These are phyloP conservation scores for Ceratobasidium sp. DNA, from an alignment of 1,284 basidiomycete genomes.

Conservation along the genomic window DNA sequence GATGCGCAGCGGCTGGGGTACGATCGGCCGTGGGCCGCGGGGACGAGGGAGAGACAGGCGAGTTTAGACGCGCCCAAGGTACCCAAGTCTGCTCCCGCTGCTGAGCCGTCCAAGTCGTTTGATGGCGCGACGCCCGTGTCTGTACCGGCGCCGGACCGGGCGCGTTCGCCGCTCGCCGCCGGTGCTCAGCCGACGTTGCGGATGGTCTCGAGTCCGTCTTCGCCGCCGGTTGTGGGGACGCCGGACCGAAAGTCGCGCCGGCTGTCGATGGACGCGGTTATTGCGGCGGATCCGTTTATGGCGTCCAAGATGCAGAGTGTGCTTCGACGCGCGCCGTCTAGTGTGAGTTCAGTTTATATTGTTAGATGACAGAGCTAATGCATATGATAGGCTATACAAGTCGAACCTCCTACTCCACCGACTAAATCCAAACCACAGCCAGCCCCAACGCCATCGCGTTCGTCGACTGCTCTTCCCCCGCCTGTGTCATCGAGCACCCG, in stretches of 20 bases:
- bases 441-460: not conserved
- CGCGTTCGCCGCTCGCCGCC: conserved; percentile 13
- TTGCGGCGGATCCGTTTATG: conserved; percentile 34
- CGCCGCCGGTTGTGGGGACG: not conserved
- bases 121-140: not conserved
- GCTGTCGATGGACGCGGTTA: conserved; percentile 20
- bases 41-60: not conserved
- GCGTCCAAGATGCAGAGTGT: conserved; percentile 46
- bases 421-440: not conserved
- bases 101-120: too few species aligned
- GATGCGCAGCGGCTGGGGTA: conserved; percentile 10
- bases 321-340: conserved; percentile 25
- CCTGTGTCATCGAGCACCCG: not conserved
- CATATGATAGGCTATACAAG: not conserved
- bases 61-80: conserved; percentile 12
- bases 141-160: not conserved
- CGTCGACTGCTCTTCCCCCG: conserved; percentile 15
- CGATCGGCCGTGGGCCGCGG: conserved; percentile 38
- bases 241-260: conserved; percentile 18
- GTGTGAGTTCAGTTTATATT: conserved; percentile 21
- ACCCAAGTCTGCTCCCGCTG: conserved; percentile 1
- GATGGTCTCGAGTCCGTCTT: conserved; percentile 26
- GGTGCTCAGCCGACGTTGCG: conserved; percentile 13
- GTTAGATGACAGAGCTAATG: not conserved
- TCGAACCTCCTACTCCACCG: not conserved